Conservation (phyloP, 2,329 filamentous ascomycete genomes). For the Diaporthe ilicicola region DNA sequence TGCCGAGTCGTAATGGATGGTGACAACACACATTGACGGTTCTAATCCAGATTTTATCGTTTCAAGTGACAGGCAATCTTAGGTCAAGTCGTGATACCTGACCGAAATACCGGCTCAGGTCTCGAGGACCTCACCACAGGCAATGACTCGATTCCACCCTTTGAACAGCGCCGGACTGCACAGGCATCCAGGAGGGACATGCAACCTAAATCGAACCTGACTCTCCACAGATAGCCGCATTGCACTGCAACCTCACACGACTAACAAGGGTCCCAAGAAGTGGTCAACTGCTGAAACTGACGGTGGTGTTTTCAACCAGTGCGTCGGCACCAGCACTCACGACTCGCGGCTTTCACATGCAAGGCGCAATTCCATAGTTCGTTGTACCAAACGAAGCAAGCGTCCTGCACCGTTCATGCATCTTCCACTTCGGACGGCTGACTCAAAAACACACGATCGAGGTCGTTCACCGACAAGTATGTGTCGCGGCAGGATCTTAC, state of each 20-base stretch:
- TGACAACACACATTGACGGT: not conserved
- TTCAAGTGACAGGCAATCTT: slow-evolving; percentile 3
- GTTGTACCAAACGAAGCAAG: not conserved
- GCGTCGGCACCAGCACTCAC: not conserved
- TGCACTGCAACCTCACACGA: slow-evolving; percentile 18
- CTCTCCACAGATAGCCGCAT: slow-evolving; percentile 14
- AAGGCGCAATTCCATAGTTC: not conserved
- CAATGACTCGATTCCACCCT: slow-evolving; percentile 8
- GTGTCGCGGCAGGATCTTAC: slow-evolving; percentile 3
- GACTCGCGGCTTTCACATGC: slow-evolving; percentile 14
- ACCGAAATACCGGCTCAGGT: slow-evolving; percentile 19
- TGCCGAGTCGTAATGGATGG: slow-evolving; percentile 18
- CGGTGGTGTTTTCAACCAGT: not conserved
- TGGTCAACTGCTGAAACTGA: slow-evolving; percentile 15
- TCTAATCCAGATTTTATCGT: not conserved
- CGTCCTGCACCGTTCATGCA: slow-evolving; percentile 13
- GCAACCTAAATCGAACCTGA: not conserved
- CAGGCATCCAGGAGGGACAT: not conserved
- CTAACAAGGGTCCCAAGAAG: slow-evolving; percentile 5
- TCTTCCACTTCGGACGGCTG: slow-evolving; percentile 4
- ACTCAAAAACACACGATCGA: slow-evolving; percentile 7
- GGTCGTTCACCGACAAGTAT: slow-evolving; percentile 13
- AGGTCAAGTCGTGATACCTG: slow-evolving; percentile 23
- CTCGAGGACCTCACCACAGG: not conserved
- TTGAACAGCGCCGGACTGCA: slow-evolving; percentile 2